Conservation (phyloP, 2,329 filamentous ascomycete genomes). For the Trichoderma simmonsii region DNA sequence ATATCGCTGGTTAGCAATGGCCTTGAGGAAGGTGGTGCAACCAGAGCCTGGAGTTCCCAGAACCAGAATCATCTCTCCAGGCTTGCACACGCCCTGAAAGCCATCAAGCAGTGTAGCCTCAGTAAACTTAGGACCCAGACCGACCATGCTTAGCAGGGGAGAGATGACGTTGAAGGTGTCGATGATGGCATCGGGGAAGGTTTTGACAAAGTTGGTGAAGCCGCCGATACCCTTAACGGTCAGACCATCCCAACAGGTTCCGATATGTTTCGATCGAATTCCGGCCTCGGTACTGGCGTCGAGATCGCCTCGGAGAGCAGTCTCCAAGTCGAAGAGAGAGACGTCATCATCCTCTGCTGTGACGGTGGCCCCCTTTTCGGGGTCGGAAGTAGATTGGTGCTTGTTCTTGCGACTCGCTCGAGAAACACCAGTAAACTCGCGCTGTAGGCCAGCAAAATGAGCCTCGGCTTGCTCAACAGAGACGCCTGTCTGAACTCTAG, state of each 20-base stretch:
- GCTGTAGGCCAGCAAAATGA: conserved; percentile 67
- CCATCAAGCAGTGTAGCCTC: conserved; percentile 72
- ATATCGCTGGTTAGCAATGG: conserved; percentile 62
- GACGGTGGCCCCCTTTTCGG: conserved; percentile 53
- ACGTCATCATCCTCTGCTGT: conserved; percentile 43
- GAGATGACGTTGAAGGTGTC: conserved; percentile 73
- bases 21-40: conserved; percentile 67
- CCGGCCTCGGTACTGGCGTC: conserved; percentile 71
- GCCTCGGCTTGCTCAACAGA: conserved; percentile 65
- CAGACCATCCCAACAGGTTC: conserved; percentile 74
- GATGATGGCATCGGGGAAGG: conserved; percentile 74
- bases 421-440: conserved; percentile 57
- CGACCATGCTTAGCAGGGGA: conserved; percentile 61
- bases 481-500: conserved; percentile 42
- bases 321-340: conserved; percentile 69
- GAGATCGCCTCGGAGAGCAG: conserved; percentile 67
- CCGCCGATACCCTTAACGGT: conserved; percentile 75
- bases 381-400: conserved; percentile 39
- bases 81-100: conserved; percentile 68
- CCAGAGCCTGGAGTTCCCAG: conserved; percentile 73
- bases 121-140: conserved; percentile 62
- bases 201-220: conserved; percentile 66
- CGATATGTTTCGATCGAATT: conserved; percentile 76
- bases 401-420: conserved; percentile 42
- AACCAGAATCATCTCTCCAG: conserved; percentile 86